Evolutionary conservation across 2,329 filamentous ascomycete genomes (phyloP), one percentile per base, ranked within the genome.

Genomic region (Colletotrichum cereale): DNA sequence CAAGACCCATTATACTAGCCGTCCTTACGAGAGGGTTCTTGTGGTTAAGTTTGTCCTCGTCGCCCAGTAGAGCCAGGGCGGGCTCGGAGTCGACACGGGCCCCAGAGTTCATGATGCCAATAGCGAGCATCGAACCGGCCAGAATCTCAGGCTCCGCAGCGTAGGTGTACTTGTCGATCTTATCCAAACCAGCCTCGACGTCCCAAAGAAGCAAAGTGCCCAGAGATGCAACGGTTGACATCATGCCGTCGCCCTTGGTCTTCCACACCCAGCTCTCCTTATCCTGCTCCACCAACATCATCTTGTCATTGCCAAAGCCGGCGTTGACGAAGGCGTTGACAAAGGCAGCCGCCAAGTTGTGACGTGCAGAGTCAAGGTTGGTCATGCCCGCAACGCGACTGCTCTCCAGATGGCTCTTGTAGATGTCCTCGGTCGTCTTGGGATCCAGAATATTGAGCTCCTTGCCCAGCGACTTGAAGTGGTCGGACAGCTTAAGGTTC

Each of bases 221-320:
- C 76, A 98, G 84, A 0, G 96, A 98, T 5, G 97, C 97, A 48
- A 97, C 93, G 0, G 96, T 98, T 1, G 96, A 98, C 83, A 97
- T 88, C 95, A 97, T 97, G 74, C 96, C 96, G 78, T 98, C 95
- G 52, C 97, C 95, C 84, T 99, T 99, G 26, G 97, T 98, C 86
- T 98, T 99, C 94, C 95, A 99, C 5, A 99, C 94, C 96, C 96
- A 99, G 74, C 92, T 93, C 77, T 93, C 91, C 85, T 97, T 97
- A 74, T 95, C 92, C 71, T 93, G 92, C 26, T 96, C 92, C 52
- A 94, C 92, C 69, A 98, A 86, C 96, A 99, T 98, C 90, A 99
- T 93, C 87, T 98, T 98, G 82, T 99, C 96, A 69, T 95, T 93
- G 53, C 95, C 93, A 77, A 95, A 99, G 40, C 96, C 96, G 64